phyloP scores from a whole-genome alignment of 2,329 filamentous ascomycete genomes.

The Capronia americana region DNA sequence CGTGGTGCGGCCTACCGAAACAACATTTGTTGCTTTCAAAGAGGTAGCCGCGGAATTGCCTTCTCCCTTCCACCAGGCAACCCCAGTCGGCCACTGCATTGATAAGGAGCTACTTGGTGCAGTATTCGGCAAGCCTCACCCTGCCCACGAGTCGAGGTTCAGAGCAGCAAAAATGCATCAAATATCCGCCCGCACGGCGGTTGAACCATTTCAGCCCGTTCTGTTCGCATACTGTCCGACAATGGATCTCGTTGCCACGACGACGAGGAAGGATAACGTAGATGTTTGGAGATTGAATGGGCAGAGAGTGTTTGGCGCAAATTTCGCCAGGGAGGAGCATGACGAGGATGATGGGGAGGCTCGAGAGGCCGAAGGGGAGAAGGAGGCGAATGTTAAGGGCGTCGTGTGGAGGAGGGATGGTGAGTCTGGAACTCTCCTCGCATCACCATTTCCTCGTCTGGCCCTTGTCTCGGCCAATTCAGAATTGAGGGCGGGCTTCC shows the following conservation, averaged over 20 bases:
- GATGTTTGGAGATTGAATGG: constrained; percentile 79
- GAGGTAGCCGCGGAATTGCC: not conserved
- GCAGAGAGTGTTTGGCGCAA: constrained; percentile 68
- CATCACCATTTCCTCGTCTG: constrained; percentile 16
- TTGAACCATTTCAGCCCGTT: constrained; percentile 57
- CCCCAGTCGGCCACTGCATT: not conserved
- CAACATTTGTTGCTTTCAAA: not conserved
- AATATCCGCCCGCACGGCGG: constrained; percentile 51
- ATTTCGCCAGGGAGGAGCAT: constrained; percentile 34
- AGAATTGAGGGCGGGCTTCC: not conserved
- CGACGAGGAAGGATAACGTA: constrained; percentile 52
- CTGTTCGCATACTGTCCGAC: constrained; percentile 78
- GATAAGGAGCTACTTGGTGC: not conserved
- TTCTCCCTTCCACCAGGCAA: not conserved
- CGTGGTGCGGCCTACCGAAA: not conserved
- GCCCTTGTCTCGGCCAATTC: not conserved
- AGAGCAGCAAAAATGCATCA: constrained; percentile 40
- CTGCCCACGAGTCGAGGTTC: not conserved
- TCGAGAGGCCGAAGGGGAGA: constrained; percentile 44
- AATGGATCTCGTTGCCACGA: constrained; percentile 79
- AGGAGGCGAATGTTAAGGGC: constrained; percentile 19
- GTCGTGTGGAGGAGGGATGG: constrained; percentile 73
- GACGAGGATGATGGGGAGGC: constrained; percentile 46
- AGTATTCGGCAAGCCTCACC: not conserved
- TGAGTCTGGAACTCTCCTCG: constrained; percentile 46